Percentiles rank a stretch among this genome's conserved stretches.
Conservation (phyloP, 2,329 filamentous ascomycete genomes). For the Fusarium anguioides region DNA sequence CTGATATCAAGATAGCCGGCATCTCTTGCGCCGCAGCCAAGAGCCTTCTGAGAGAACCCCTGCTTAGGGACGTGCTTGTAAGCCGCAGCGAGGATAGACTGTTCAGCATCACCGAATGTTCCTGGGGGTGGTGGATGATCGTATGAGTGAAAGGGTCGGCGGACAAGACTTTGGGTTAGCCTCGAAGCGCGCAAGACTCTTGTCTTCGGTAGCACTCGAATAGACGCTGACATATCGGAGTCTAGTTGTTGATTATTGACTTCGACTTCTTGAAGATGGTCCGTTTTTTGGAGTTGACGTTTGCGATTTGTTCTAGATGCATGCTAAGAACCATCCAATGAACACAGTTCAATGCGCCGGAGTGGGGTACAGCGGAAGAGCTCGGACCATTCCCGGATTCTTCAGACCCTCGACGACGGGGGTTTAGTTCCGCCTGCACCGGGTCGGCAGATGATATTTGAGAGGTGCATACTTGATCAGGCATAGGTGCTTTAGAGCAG, state of each 20-base stretch:
- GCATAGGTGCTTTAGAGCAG: not conserved
- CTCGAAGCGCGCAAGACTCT: constrained; percentile 27
- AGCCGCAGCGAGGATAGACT: constrained; percentile 82
- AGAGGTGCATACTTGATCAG: not conserved
- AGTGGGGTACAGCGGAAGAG: constrained; percentile 20
- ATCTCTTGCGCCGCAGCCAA: constrained; percentile 83
- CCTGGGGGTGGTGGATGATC: constrained; percentile 69
- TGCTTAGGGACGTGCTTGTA: constrained; percentile 80
- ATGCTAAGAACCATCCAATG: constrained; percentile 17
- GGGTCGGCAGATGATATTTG: constrained; percentile 12
- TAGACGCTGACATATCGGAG: constrained; percentile 30
- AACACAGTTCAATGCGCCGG: not conserved
- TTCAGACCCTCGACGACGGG: not conserved
- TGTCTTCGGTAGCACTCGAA: constrained; percentile 27
- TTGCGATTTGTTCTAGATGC: constrained; percentile 20
- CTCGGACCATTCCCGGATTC: constrained; percentile 26
- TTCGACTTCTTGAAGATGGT: constrained; percentile 13
- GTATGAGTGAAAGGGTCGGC: constrained; percentile 74
- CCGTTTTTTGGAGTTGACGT: constrained; percentile 29
- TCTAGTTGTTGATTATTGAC: not conserved
- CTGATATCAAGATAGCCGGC: constrained; percentile 89
- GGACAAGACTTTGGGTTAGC: constrained; percentile 22
- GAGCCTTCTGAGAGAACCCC: constrained; percentile 81
- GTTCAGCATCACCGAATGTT: constrained; percentile 76
- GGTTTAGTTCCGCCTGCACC: constrained; percentile 12